Evolutionary conservation across 2,329 filamentous ascomycete species (phyloP).

Genomic region (Colletotrichum coccodes): DNA sequence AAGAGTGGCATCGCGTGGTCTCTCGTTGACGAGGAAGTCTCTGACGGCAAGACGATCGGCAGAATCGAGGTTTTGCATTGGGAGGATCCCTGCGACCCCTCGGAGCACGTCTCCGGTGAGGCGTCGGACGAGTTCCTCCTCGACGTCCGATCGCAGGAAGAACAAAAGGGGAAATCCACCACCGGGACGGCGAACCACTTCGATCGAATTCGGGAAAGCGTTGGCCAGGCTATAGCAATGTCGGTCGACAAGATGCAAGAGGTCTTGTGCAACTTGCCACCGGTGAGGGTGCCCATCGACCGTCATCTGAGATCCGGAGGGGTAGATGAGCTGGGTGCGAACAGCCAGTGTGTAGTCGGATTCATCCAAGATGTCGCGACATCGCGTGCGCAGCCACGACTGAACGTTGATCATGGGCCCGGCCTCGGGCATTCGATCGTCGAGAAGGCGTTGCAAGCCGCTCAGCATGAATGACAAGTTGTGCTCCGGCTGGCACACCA

Average conservation of each 20-base stretch:
- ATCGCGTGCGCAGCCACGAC: conserved; percentile 56
- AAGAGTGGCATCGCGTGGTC: conserved; percentile 34
- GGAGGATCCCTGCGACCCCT: conserved; percentile 43
- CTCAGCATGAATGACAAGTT: conserved; percentile 73
- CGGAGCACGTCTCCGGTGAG: conserved; percentile 52
- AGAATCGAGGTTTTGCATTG: conserved; percentile 41
- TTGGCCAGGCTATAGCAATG: conserved; percentile 48
- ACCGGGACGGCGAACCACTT: conserved; percentile 51
- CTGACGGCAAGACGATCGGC: conserved; percentile 40
- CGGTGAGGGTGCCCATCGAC: conserved; percentile 65
- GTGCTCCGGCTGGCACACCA: conserved; percentile 72
- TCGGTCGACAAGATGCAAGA: conserved; percentile 52
- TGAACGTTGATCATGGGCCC: conserved; percentile 61
- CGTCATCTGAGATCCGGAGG: conserved; percentile 56
- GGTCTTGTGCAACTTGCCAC: conserved; percentile 56
- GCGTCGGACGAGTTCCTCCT: conserved; percentile 52
- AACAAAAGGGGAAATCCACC: conserved; percentile 65
- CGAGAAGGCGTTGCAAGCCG: conserved; percentile 65
- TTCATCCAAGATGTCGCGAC: conserved; percentile 73
- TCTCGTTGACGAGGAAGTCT: conserved; percentile 40
- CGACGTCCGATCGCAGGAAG: conserved; percentile 60
- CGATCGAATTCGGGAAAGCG: conserved; percentile 53
- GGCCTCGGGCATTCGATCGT: conserved; percentile 53
- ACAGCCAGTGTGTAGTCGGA: conserved; percentile 65
- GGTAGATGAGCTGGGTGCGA: conserved; percentile 68